Conservation (phyloP, 495 filamentous ascomycete genomes). For the Xylaria cubensis region DNA sequence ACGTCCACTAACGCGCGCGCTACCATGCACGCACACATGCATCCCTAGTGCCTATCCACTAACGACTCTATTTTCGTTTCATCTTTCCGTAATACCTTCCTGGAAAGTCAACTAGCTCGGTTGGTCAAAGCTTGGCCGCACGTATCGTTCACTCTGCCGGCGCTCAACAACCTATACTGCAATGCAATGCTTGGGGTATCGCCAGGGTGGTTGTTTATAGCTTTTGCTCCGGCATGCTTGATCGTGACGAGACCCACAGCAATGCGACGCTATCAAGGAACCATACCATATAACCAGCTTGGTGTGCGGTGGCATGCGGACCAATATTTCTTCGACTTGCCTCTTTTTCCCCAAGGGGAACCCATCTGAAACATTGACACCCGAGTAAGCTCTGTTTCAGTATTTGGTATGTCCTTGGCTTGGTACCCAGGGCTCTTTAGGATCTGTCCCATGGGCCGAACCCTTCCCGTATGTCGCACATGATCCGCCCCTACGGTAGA, state of each 20-base stretch:
- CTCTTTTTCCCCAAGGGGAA: constrained; percentile 16
- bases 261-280: constrained; percentile 22
- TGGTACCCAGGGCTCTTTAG: not conserved
- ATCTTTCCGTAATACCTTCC: constrained; percentile 23
- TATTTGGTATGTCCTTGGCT: constrained; percentile 19
- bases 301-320: constrained; percentile 20
- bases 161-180: not conserved
- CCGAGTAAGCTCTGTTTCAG: constrained; percentile 26
- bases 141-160: not conserved
- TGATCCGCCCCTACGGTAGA: constrained; percentile 20
- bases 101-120: not conserved
- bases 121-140: not conserved
- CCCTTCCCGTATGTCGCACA: constrained; percentile 16
- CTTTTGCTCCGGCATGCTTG: not conserved
- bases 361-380: constrained; percentile 25
- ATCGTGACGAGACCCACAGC: constrained; percentile 5
- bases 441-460: constrained; percentile 25
- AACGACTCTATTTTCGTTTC: constrained; percentile 18
- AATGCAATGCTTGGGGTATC: not conserved
- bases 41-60: constrained; percentile 8
- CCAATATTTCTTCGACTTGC: constrained; percentile 23
- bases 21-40: constrained; percentile 11
- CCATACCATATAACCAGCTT: constrained; percentile 1
- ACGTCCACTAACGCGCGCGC: constrained; percentile 14
- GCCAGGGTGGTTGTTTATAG: not conserved